A percentile compares a stretch with the other conserved stretches of the same genome.
Conservation (phyloP, 2,329 filamentous ascomycete genomes). For the Ophiostoma fasciatum region DNA sequence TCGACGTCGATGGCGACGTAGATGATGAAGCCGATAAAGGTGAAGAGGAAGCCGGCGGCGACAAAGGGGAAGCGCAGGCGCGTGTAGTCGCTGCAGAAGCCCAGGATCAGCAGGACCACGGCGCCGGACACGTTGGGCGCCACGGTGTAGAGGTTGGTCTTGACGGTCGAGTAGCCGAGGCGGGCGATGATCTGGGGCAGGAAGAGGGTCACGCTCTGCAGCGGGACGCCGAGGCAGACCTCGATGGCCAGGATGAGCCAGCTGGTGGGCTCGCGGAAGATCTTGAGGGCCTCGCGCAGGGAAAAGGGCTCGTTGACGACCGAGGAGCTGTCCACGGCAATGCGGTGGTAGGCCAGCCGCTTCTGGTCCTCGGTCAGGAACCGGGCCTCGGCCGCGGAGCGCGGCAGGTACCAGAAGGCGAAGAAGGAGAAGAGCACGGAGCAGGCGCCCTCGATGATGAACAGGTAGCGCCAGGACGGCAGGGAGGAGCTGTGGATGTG, state of each 20-base stretch:
- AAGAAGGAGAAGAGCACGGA: conserved; percentile 49
- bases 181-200: conserved; percentile 13
- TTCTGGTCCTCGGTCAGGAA: conserved; percentile 55
- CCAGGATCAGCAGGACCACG: conserved; percentile 55
- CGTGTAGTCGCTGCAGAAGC: conserved; percentile 52
- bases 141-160: conserved; percentile 68
- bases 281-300: conserved; percentile 32
- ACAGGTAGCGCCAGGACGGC: conserved; percentile 33
- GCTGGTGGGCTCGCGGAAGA: conserved; percentile 35
- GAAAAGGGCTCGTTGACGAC: conserved; percentile 38
- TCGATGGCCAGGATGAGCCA: conserved; percentile 38
- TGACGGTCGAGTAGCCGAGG: conserved; percentile 22
- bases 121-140: conserved; percentile 66
- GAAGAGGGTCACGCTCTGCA: conserved; percentile 31
- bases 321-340: conserved; percentile 59
- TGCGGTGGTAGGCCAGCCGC: conserved; percentile 54
- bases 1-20: conserved; percentile 51
- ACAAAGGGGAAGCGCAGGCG: conserved; percentile 63
- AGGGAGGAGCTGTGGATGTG: conserved; percentile 26
- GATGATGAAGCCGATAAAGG: conserved; percentile 65
- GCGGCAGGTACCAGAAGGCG: conserved; percentile 55
- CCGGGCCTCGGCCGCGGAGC: conserved; percentile 38
- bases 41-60: conserved; percentile 56
- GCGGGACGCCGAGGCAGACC: conserved; percentile 43
- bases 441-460: conserved; percentile 37